Base-by-base conservation (phyloP, 192 early-diverging fungal genomes). In the Coemansia sp. region DNA sequence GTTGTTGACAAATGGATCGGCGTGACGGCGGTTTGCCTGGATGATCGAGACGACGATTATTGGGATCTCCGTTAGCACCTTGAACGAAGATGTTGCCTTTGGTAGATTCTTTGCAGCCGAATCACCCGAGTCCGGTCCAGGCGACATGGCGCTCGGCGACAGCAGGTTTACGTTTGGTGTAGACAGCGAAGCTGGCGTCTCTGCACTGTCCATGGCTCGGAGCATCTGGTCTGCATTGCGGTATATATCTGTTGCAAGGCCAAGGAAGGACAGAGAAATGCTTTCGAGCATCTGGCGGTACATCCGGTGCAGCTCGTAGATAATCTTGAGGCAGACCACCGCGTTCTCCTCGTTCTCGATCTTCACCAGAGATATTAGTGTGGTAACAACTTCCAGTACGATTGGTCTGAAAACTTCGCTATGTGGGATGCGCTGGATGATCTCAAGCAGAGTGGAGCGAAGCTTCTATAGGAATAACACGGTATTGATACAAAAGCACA, bases 341-440 rank as follows among this genome's bases (percentile, higher is more conserved):
- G 91, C 96, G 66, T 98, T 98, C n/a, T 99, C 97, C 74, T 99
- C 97, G 69, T 99, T 97, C 69, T 99, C 97, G 23, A 86, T 83
- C 60, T 84, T 84, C 16, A 99, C 83, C 16, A 97, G 79, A 35
- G 88, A 70, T 83, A 99, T 87, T 51, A 91, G 64, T 16, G 88
- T 79, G 30, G 85, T 86, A 60, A 93, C 88, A 43, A 99, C 67
- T 18, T 95, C 91, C 30, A 86, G 73, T 4, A 91, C 89, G 49
- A 92, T 93, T 12, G 84, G 79, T 55, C 86, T 81, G 21, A 99
- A 87, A 8, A 89, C 71, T 59, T 99, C 95, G 58, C 86, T 94
- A 70, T 91, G 89, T 15, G 94, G 97, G 34, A 99, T 86, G 18
- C 97, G 88, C 70, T 94, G 92, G 28, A 99, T 86, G 46, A 96